These are phyloP conservation scores for Saccharomyces pastorianus DNA, from an alignment of 1,139 yeast genomes.

Conservation along the genomic window DNA sequence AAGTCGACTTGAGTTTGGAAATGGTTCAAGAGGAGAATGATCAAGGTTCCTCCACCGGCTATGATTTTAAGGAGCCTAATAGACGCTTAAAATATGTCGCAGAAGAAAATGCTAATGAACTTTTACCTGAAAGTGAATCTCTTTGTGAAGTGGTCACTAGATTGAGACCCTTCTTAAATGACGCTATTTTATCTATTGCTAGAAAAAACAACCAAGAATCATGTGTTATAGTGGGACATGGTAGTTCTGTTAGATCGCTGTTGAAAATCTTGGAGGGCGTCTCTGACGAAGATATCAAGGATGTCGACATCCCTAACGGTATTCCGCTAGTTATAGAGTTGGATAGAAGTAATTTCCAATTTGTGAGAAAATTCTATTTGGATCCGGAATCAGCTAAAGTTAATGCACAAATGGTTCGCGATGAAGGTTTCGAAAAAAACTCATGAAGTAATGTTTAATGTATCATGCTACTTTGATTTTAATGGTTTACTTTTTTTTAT, in stretches of 20 bases:
- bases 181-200: slow-evolving; percentile 36
- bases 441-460: slow-evolving; percentile 7
- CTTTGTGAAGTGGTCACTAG: slow-evolving; percentile 56
- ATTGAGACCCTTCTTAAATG: slow-evolving; percentile 46
- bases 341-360: slow-evolving; percentile 37
- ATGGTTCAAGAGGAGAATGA: slow-evolving; percentile 29
- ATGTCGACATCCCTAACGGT: slow-evolving; percentile 69
- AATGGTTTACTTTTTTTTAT: neutral
- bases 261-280: slow-evolving; percentile 50
- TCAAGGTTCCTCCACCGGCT: slow-evolving; percentile 27
- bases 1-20: slow-evolving; percentile 30
- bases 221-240: slow-evolving; percentile 64
- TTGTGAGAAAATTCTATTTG: slow-evolving; percentile 44
- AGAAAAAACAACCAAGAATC: slow-evolving; percentile 37
- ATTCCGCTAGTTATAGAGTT: slow-evolving; percentile 58
- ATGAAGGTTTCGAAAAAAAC: slow-evolving; percentile 42
- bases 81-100: slow-evolving; percentile 28
- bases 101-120: slow-evolving; percentile 34
- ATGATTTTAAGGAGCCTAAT: slow-evolving; percentile 32
- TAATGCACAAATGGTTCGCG: slow-evolving; percentile 57
- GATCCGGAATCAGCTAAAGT: slow-evolving; percentile 60
- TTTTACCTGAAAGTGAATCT: slow-evolving; percentile 61
- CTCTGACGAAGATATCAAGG: slow-evolving; percentile 52
- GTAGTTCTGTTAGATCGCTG: slow-evolving; percentile 62
- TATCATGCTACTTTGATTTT: neutral